phyloP scores from a whole-genome alignment of 306 rosid species.

The Astragalus glycyphyllos region DNA sequence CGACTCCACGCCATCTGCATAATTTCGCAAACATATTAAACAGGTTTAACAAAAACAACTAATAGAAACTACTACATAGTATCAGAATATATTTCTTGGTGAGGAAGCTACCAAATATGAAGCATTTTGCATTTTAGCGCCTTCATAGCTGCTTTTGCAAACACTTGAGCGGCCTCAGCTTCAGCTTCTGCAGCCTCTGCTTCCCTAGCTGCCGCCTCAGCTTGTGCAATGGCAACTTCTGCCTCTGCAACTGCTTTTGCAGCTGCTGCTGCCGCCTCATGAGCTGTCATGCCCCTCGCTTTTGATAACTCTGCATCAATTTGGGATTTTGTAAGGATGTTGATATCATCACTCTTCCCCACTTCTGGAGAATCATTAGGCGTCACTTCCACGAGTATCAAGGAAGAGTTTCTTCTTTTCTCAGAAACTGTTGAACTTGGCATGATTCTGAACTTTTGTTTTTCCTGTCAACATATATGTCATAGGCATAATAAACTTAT shows the following conservation, averaged over 20 bases:
- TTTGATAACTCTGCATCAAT: slow-evolving; percentile 70
- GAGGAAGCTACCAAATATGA: slow-evolving; percentile 55
- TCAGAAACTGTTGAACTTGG: slow-evolving; percentile 56
- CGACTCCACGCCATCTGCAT: slow-evolving; percentile 57
- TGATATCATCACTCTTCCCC: slow-evolving; percentile 57
- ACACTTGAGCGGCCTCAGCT: slow-evolving; percentile 93
- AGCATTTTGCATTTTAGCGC: slow-evolving; percentile 76
- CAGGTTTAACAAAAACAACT: slow-evolving; percentile 34
- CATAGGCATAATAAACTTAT: slow-evolving; percentile 27
- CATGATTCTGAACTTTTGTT: slow-evolving; percentile 72
- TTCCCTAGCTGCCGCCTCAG: slow-evolving; percentile 87
- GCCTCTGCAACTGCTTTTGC: slow-evolving; percentile 96
- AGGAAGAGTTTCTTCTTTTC: slow-evolving; percentile 65
- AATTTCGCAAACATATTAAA: slow-evolving; percentile 40
- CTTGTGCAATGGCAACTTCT: slow-evolving; percentile 84
- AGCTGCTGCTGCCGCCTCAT: slow-evolving; percentile 86
- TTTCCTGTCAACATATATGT: slow-evolving; percentile 63
- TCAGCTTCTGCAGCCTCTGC: slow-evolving; percentile 96
- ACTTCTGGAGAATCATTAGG: slow-evolving; percentile 56
- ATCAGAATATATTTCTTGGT: slow-evolving; percentile 30
- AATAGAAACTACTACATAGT: slow-evolving; percentile 5
- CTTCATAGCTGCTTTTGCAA: slow-evolving; percentile 88
- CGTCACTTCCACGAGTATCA: slow-evolving; percentile 54
- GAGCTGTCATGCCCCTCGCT: slow-evolving; percentile 74
- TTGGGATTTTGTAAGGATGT: slow-evolving; percentile 64